These are phyloP conservation scores for Gorgonomyces haynaldii DNA, from an alignment of 192 early-diverging fungal species.

Conservation along the genomic window DNA sequence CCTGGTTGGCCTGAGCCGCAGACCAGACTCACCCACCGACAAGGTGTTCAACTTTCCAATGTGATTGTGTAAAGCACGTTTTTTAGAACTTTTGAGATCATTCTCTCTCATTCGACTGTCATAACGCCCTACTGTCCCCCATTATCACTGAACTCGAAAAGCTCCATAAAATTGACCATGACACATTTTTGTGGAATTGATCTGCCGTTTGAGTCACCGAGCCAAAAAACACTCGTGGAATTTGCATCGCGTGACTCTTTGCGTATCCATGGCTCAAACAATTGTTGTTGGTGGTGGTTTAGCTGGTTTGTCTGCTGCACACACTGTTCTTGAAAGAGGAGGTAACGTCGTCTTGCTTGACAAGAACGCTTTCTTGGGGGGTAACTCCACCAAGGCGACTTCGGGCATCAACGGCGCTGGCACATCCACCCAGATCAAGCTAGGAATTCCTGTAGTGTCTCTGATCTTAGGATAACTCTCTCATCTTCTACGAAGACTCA, in stretches of 20 bases:
- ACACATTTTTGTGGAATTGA: too few relatives aligned
- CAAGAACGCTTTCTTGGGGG: slow-evolving; percentile 81
- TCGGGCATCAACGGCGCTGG: slow-evolving; percentile 94
- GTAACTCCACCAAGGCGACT: slow-evolving; percentile 95
- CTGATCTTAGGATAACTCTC: slow-evolving; percentile 57
- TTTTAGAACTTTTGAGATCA: too few relatives aligned
- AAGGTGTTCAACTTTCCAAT: too few relatives aligned
- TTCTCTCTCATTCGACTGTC: too few relatives aligned
- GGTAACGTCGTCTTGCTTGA: slow-evolving; percentile 73
- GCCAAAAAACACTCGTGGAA: neutral
- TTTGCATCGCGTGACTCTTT: too few relatives aligned
- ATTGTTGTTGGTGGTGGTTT: slow-evolving; percentile 86
- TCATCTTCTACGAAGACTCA: slow-evolving; percentile 80
- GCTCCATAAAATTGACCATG: too few relatives aligned
- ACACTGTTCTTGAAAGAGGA: slow-evolving; percentile 74
- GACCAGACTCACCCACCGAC: too few relatives aligned
- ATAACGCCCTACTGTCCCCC: too few relatives aligned
- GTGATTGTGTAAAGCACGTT: too few relatives aligned
- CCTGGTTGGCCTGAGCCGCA: too few relatives aligned
- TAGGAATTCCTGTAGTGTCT: slow-evolving; percentile 37
- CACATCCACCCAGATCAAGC: slow-evolving; percentile 68
- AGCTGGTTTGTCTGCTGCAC: slow-evolving; percentile 77
- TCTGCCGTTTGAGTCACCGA: too few relatives aligned
- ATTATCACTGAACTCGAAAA: too few relatives aligned
- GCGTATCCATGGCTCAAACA: slow-evolving; percentile 18